Conservation (phyloP, 2,329 filamentous ascomycete genomes). For the Diaporthe ilicicola region DNA sequence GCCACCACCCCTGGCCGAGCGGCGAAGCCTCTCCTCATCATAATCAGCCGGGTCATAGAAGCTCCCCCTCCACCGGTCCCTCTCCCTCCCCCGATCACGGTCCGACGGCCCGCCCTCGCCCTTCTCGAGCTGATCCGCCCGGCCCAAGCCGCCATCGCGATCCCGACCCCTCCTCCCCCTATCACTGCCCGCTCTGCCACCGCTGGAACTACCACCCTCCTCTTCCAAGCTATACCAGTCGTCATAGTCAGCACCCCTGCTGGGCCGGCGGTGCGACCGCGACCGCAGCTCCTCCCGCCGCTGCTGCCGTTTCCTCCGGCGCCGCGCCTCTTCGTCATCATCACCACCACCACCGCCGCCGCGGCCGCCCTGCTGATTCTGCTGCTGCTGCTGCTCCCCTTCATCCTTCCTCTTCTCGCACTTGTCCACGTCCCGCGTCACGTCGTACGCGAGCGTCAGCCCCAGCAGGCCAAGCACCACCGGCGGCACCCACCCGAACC, state of each 20-base stretch:
- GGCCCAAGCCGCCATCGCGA: not conserved
- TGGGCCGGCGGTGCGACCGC: slow-evolving; percentile 7
- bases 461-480: slow-evolving; percentile 49
- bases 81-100: not conserved
- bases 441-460: slow-evolving; percentile 47
- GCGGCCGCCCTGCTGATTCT: not conserved
- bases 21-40: not conserved
- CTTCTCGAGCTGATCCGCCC: slow-evolving; percentile 29
- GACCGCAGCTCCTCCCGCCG: not conserved
- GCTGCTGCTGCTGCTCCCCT: slow-evolving; percentile 34
- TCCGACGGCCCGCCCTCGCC: slow-evolving; percentile 23
- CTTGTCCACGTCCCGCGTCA: slow-evolving; percentile 51
- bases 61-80: not conserved
- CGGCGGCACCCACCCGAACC: slow-evolving; percentile 52
- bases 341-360: not conserved
- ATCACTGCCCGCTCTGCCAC: not conserved
- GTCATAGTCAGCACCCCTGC: not conserved
- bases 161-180: not conserved
- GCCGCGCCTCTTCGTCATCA: slow-evolving; percentile 31
- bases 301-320: not conserved
- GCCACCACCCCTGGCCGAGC: not conserved
- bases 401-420: slow-evolving; percentile 41
- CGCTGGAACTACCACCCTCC: not conserved
- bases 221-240: not conserved
- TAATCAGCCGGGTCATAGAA: not conserved